Base-by-base conservation (phyloP, 805 yeast species). In the Diddensiella caesifluorescens region DNA sequence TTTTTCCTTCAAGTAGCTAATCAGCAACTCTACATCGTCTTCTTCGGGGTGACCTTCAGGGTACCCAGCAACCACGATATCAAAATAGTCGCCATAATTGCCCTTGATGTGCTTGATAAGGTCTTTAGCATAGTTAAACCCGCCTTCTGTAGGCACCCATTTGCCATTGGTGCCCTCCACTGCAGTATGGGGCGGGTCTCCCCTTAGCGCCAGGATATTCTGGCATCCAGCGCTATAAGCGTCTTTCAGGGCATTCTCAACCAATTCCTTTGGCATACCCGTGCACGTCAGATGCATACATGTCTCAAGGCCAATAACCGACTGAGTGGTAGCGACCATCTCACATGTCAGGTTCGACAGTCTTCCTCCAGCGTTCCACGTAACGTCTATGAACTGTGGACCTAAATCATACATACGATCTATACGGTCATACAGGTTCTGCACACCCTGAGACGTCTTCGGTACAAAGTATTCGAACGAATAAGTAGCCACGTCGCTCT, bases 351-450 rank as follows among this genome's bases (percentile, higher is more conserved):
- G 67, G 32, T 79, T 77, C 10, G 94, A 80, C 38, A 83, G 65
- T 22, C 94, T 73, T 4, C 97, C 97, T 30, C 98, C 98, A 2
- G 98, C 98, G 57, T 90, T 90, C 98, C 98, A 92, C 1, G 98
- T 92, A 49, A 92, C 84, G 60, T 92, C 98, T 45, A 92, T 80
- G 63, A 92, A 92, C 50, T 84, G 78, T 1, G 98, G 98, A 49
- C 80, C 80, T 54, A 87, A 70, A 50, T 84, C 86, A 63, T 85
- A 87, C 98, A 92, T 92, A 62, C 96, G 77, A 59, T 92, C 97
- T 89, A 92, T 90, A 60, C 98, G 74, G 62, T 92, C 97, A 67
- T 89, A 90, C 45, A 92, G 70, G 61, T 92, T 92, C 61, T 88
- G 95, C 19, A 90, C 92, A 60, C 98, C 98, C 63, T 92, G 97